These are phyloP conservation scores for Xylaria multiplex DNA, from an alignment of 2,329 filamentous ascomycete genomes.

Conservation along the genomic window DNA sequence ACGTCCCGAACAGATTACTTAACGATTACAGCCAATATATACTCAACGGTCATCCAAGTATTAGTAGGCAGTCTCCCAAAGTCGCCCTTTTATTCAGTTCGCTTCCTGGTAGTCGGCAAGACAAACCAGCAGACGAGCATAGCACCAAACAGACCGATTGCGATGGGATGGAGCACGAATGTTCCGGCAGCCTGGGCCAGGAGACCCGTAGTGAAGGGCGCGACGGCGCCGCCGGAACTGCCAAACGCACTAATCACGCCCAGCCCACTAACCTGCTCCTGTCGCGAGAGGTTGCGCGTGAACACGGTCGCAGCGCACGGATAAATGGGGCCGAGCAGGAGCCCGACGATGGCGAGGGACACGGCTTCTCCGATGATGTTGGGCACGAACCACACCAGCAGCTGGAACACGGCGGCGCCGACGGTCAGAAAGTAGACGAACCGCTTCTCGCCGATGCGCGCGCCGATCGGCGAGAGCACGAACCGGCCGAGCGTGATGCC, in stretches of 20 bases:
- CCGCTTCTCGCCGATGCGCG: conserved; percentile 73
- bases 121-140: conserved; percentile 74
- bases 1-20: not conserved
- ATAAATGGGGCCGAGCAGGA: conserved; percentile 82
- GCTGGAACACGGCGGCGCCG: conserved; percentile 73
- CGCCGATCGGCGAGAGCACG: conserved; percentile 72
- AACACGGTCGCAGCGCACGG: conserved; percentile 76
- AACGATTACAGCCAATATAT: not conserved
- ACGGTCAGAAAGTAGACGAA: conserved; percentile 72
- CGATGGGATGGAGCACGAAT: conserved; percentile 74
- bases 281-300: conserved; percentile 66
- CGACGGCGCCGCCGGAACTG: conserved; percentile 73
- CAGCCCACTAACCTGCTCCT: conserved; percentile 70
- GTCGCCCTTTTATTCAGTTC: conserved; percentile 60
- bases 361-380: conserved; percentile 78
- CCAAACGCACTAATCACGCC: conserved; percentile 76
- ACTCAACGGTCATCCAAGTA: not conserved
- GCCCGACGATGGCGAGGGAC: conserved; percentile 74
- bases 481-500: conserved; percentile 83
- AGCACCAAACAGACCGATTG: conserved; percentile 69
- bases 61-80: too few species aligned
- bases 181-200: conserved; percentile 70
- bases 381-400: conserved; percentile 82
- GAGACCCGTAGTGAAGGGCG: conserved; percentile 73
- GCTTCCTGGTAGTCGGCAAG: conserved; percentile 68